Percentiles rank a stretch among this genome's conserved stretches.
Conservation (phyloP, 2,329 filamentous ascomycete genomes). For the Aspergillus fumigatiaffinis region DNA sequence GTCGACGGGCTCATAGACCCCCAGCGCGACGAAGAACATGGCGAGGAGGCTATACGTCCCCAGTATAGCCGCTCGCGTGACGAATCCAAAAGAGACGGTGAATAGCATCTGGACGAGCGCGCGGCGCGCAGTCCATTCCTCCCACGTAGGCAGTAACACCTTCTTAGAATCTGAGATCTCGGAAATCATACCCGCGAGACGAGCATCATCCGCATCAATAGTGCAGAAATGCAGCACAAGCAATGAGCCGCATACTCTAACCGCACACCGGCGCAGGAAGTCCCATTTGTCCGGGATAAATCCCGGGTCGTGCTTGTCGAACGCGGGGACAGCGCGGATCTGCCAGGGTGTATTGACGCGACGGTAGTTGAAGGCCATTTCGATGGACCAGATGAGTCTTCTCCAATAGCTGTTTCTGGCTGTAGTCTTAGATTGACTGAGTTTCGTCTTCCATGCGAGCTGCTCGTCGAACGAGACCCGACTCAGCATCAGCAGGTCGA, state of each 20-base stretch:
- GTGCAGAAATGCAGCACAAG: constrained; percentile 10
- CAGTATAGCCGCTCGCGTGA: constrained; percentile 11
- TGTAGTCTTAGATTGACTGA: background rate
- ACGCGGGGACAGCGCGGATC: constrained; percentile 8
- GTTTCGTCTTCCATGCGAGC: constrained; percentile 7
- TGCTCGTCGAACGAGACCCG: constrained; percentile 14
- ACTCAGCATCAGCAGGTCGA: constrained; percentile 16
- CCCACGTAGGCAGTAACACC: constrained; percentile 4
- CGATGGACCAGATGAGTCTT: constrained; percentile 8
- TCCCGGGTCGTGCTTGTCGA: background rate
- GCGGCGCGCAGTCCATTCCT: background rate
- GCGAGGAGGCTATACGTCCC: constrained; percentile 8
- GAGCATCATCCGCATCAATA: constrained; percentile 5
- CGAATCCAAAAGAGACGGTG: constrained; percentile 14
- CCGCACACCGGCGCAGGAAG: constrained; percentile 5
- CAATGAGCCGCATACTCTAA: constrained; percentile 3
- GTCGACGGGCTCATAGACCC: constrained; percentile 5
- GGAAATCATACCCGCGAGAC: background rate
- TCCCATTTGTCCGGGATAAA: constrained; percentile 2
- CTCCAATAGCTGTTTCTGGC: background rate
- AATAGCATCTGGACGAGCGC: constrained; percentile 5
- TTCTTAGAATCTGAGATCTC: constrained; percentile 1
- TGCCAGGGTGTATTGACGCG: constrained; percentile 21
- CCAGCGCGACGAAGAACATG: constrained; percentile 2
- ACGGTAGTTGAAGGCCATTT: constrained; percentile 17